Evolutionary conservation across 257 asterid genomes (phyloP), one percentile per base, ranked within the genome.

Genomic region (Schizonepeta tenuifolia): DNA sequence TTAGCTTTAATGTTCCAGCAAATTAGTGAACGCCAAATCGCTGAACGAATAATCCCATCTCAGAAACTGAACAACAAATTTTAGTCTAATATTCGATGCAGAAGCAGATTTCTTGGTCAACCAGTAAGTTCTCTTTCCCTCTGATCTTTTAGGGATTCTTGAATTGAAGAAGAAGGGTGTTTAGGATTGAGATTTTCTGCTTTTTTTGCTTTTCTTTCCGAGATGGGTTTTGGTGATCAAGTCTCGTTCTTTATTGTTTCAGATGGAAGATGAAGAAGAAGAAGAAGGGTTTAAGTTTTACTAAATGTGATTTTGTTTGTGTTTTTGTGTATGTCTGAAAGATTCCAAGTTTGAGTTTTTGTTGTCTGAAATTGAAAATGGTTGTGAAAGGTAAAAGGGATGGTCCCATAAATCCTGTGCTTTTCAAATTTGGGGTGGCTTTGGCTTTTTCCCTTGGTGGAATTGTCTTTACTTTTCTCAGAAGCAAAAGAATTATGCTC

Each of bases 401-500:
- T 18, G 43, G 46, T 55, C 73, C 67, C 18, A 50, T 81, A 51
- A 70, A 80, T 74, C 93, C 90, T 10, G 82, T 55, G 70, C 75
- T 86, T 46, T 71, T 93, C 78, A 89, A 85, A 83, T 65, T 86
- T 79, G 98, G 97, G 56, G 84, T 83, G 35, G 92, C 84, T 78
- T 80, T 86, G 72, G 96, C 85, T 53, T 35, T 86, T 64, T 87
- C 97, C 67, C 74, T 90, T 74, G 97, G 96, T 83, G 97, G 97
- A 68, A 72, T 89, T 83, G 73, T 93, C 59, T 87, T 65, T 79
- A 75, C 92, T 64, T 56, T 85, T 65, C 69, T 89, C 66, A 87
- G 72, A 78, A 72, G 69, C 71, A 85, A 71, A 69, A 78, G 63
- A 69, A 67, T 70, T 53, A 83, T 78, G 75, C 84, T 85, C 12